Evolutionary conservation across 164 flowering plant species (phyloP), one percentile per base, ranked within the genome.

Genomic region (Dillenia suffruticosa): DNA sequence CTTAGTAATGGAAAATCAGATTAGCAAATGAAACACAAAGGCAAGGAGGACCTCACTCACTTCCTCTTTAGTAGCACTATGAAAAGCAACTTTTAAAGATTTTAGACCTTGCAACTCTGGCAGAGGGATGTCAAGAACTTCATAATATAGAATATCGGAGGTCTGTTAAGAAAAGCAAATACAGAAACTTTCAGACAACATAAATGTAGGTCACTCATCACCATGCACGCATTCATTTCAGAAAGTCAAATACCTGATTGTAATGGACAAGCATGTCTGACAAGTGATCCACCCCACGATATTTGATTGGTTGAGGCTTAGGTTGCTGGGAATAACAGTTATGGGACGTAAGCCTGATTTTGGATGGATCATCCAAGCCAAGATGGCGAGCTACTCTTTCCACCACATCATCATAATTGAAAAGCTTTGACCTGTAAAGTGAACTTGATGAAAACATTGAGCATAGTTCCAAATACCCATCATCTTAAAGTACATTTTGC

Each of bases 241-340:
- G 3, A 32, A 7, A 4, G 40, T 32, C 40, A 32, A 32, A 44
- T 62, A 90, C 98, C 94, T 93, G 98, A 76, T 90, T 89, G 76
- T 91, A 87, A 71, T 91, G 93, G 46, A 82, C 84, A 54, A 94
- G 71, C 97, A 94, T 91, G 63, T 94, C 99, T 49, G 92, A 75
- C 68, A 94, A 72, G 75, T 73, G 92, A 15, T 94, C 96, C 11
- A 86, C 84, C 40, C 96, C 97, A 22, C 96, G 77, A 64, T 84
- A 91, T 70, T 89, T 94, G 46, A 94, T 88, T 2, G 96, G 93
- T 59, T 84, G 86, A 50, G 98, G 96, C 74, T 89, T 94, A 49
- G 98, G 98, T 68, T 91, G 96, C 78, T 91, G 96, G 62, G 93
- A 87, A 75, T 94, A 94, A 69, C 95, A 87, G 73, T 89, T 94